These are phyloP conservation scores for Pleurotus djamor DNA, from an alignment of 768 basidiomycete species.

Conservation along the genomic window DNA sequence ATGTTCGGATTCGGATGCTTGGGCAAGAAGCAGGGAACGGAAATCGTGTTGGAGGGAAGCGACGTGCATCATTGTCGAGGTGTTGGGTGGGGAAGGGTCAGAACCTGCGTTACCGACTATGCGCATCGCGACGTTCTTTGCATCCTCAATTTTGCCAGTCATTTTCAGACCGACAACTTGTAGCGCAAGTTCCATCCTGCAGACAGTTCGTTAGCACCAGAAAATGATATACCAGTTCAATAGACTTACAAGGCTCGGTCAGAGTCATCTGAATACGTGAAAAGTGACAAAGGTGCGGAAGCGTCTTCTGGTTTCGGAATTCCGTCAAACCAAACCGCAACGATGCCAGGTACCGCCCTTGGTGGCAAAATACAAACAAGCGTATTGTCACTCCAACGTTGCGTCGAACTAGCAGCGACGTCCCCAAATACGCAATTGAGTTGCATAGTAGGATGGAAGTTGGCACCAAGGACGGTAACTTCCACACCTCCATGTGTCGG, in stretches of 20 bases:
- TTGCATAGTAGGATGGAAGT: slow-evolving; percentile 76
- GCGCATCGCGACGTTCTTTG: slow-evolving; percentile 89
- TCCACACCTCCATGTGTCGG: slow-evolving; percentile 93
- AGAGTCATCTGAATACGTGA: slow-evolving; percentile 89
- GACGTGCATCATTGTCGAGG: slow-evolving; percentile 51
- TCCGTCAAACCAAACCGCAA: slow-evolving; percentile 87
- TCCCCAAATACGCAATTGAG: slow-evolving; percentile 87
- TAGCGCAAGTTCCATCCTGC: slow-evolving; percentile 91
- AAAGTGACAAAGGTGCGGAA: slow-evolving; percentile 54
- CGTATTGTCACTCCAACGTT: slow-evolving; percentile 91
- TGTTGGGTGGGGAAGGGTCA: slow-evolving; percentile 41
- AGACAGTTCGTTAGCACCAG: slow-evolving; percentile 12
- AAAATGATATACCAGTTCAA: slow-evolving; percentile 18
- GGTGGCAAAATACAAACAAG: slow-evolving; percentile 92
- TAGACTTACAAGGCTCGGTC: slow-evolving; percentile 80
- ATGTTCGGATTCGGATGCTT: slow-evolving; percentile 51
- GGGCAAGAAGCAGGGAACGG: slow-evolving; percentile 54
- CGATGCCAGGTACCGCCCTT: slow-evolving; percentile 74
- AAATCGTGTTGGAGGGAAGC: slow-evolving; percentile 49
- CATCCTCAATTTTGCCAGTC: slow-evolving; percentile 94
- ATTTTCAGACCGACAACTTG: slow-evolving; percentile 96
- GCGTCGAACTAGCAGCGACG: slow-evolving; percentile 75
- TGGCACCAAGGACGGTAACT: slow-evolving; percentile 89
- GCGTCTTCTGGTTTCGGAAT: slow-evolving; percentile 58
- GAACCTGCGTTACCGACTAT: slow-evolving; percentile 78